A percentile compares a stretch with the other conserved stretches of the same genome.
Evolutionary conservation across 768 basidiomycete species (phyloP).

Genomic region (Kwoniella heveanensis): DNA sequence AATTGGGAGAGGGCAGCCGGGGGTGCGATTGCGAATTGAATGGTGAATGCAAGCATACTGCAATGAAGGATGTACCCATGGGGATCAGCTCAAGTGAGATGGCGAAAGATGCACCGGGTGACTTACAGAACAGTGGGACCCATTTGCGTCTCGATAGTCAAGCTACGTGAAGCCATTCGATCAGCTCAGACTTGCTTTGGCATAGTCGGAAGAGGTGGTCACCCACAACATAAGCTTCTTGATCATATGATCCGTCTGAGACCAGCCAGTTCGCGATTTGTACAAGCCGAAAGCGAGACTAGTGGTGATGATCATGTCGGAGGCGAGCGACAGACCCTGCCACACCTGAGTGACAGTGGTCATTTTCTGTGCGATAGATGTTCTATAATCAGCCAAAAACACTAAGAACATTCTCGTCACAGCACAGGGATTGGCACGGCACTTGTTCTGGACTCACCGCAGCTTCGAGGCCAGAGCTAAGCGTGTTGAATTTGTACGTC

Average conservation of each 20-base stretch:
- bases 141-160: too few relatives aligned
- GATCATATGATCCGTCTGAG: conserved; percentile 31
- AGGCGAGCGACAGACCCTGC: neutral
- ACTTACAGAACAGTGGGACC: too few relatives aligned
- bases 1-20: too few relatives aligned
- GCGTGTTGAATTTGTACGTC: neutral
- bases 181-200: neutral
- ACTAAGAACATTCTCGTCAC: too few relatives aligned
- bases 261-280: conserved; percentile 40
- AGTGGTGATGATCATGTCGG: conserved; percentile 38
- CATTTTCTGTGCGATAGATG: neutral
- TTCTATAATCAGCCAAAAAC: too few relatives aligned
- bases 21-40: too few relatives aligned
- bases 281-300: conserved; percentile 31
- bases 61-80: too few relatives aligned
- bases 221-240: conserved; percentile 12
- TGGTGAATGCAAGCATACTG: too few relatives aligned
- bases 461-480: neutral
- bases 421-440: too few relatives aligned
- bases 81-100: too few relatives aligned
- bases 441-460: neutral
- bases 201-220: neutral
- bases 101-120: too few relatives aligned
- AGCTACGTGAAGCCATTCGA: too few relatives aligned
- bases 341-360: neutral